Percentiles rank a stretch among this genome's conserved stretches.
Conservation (phyloP, 75 land plant species). For the Selaginella tamariscina region DNA sequence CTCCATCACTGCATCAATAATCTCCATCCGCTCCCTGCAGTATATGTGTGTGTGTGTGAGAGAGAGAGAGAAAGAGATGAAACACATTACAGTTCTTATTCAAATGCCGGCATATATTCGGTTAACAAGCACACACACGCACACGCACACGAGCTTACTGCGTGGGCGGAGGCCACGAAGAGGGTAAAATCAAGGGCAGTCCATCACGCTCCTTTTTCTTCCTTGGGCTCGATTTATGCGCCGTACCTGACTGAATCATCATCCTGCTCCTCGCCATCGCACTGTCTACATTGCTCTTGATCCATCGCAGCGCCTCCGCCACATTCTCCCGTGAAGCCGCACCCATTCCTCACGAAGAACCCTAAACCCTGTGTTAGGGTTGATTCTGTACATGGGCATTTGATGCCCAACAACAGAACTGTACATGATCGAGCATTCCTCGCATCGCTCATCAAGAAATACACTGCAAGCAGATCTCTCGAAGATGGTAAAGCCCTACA, state of each 20-base stretch:
- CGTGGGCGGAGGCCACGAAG: conserved; percentile 15
- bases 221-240: not conserved
- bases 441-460: not conserved
- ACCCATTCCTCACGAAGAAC: too few relatives aligned
- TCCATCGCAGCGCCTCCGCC: not conserved
- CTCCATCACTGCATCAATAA: conserved; percentile 19
- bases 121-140: too few relatives aligned
- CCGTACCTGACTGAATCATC: not conserved
- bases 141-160: not conserved
- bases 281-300: not conserved
- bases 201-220: conserved; percentile 7
- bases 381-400: not conserved
- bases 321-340: not conserved
- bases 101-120: too few relatives aligned
- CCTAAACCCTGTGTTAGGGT: not conserved
- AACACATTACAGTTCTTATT: too few relatives aligned
- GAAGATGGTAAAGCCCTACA: not conserved
- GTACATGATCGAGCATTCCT: not conserved
- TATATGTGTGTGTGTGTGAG: not conserved
- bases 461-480: not conserved
- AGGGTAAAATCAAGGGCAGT: conserved; percentile 20
- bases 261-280: not conserved
- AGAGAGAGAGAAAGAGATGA: too few relatives aligned
- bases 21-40: conserved; percentile 15
- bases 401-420: not conserved